Conservation (phyloP, 805 yeast species). For the Myxozyma nipponensis region DNA sequence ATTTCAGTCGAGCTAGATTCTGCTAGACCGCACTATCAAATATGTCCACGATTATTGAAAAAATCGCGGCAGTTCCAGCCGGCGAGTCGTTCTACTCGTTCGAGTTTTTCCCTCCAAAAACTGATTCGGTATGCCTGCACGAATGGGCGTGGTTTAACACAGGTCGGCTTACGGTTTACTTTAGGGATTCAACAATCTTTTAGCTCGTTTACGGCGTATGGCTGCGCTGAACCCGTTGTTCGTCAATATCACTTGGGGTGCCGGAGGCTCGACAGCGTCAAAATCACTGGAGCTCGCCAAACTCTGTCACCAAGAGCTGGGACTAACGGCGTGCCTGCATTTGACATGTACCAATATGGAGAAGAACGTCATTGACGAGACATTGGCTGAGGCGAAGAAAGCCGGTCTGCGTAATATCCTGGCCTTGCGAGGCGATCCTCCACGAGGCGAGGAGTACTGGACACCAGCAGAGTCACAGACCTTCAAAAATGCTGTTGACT, state of each 20-base stretch:
- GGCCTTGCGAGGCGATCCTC: conserved; percentile 95
- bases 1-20: no score
- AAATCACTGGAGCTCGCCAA: conserved; percentile 82
- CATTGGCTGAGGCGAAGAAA: conserved; percentile 63
- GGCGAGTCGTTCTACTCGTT: conserved; percentile 70
- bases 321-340: conserved; percentile 89
- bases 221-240: conserved; percentile 82
- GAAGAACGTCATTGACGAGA: conserved; percentile 68
- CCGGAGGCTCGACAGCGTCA: conserved; percentile 90
- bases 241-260: conserved; percentile 97
- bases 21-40: no score
- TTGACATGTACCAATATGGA: conserved; percentile 94
- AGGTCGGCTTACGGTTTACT: conserved; percentile 20
- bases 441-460: conserved; percentile 68
- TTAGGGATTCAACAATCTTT: conserved; percentile 72
- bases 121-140: conserved; percentile 49
- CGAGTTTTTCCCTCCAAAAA: conserved; percentile 97
- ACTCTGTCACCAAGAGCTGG: conserved; percentile 67
- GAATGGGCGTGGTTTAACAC: neutral
- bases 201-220: conserved; percentile 86
- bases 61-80: conserved; percentile 44
- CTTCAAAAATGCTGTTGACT: conserved; percentile 77
- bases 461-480: conserved; percentile 43
- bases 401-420: conserved; percentile 84
- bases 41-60: conserved; percentile 40